These are phyloP conservation scores for Nyssa sinensis DNA, from an alignment of 148 eudicot genomes.

Conservation along the genomic window DNA sequence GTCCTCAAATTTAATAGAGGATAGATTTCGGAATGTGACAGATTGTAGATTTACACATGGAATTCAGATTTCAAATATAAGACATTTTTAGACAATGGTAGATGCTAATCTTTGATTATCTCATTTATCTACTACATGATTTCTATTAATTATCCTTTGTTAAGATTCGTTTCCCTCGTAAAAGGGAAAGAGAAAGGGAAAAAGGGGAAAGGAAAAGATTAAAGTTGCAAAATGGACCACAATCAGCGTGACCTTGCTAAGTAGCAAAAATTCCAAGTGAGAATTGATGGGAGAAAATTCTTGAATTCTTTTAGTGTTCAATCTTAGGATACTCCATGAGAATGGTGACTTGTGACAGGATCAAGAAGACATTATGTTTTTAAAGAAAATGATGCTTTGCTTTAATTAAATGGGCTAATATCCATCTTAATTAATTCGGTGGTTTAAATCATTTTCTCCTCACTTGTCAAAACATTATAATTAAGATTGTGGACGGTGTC, in stretches of 20 bases:
- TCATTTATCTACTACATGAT: too few species aligned
- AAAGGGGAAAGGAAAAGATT: neutral
- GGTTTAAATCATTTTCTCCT: neutral
- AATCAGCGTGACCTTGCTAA: neutral
- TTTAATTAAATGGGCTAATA: neutral
- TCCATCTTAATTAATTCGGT: neutral
- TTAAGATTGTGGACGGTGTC: too few species aligned
- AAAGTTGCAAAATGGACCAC: neutral
- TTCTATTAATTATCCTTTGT: neutral
- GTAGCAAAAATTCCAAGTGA: neutral
- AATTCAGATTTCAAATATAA: too few species aligned
- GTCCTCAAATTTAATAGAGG: too few species aligned
- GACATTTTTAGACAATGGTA: too few species aligned
- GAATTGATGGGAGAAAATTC: neutral
- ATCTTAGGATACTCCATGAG: constrained; percentile 7
- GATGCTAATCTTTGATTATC: too few species aligned
- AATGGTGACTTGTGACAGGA: neutral
- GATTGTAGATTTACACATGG: too few species aligned
- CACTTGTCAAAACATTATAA: neutral
- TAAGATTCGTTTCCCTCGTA: neutral
- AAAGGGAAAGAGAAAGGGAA: too few species aligned
- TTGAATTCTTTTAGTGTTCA: neutral
- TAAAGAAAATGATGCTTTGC: constrained; percentile 12
- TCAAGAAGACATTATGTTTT: constrained; percentile 13
- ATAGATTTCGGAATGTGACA: too few species aligned